Conservation (phyloP, 768 basidiomycete species). For the Russula foetens region DNA sequence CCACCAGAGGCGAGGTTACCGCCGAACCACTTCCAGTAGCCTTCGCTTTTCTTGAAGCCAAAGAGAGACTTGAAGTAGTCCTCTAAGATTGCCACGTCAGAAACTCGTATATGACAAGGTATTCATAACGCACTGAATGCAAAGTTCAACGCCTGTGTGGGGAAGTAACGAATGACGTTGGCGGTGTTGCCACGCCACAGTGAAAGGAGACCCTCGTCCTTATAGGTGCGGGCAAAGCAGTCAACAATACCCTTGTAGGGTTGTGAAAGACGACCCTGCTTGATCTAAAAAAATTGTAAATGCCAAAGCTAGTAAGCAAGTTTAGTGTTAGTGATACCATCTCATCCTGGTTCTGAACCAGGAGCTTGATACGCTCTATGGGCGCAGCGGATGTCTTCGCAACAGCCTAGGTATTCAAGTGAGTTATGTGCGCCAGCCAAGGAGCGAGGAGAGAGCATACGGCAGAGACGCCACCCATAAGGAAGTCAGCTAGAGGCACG, state of each 20-base stretch:
- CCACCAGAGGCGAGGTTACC: slow-evolving; percentile 98
- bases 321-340: slow-evolving; percentile 54
- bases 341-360: slow-evolving; percentile 99
- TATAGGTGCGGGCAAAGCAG: slow-evolving; percentile 88
- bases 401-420: slow-evolving; percentile 58
- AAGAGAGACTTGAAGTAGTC: slow-evolving; percentile 99
- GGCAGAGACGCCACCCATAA: slow-evolving; percentile 95
- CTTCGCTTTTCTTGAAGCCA: slow-evolving; percentile 96
- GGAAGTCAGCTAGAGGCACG: slow-evolving; percentile 63
- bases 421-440: neutral
- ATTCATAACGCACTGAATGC: slow-evolving; percentile 80
- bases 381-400: slow-evolving; percentile 99
- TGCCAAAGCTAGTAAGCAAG: neutral
- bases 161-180: slow-evolving; percentile 99
- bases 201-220: slow-evolving; percentile 89
- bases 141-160: slow-evolving; percentile 98
- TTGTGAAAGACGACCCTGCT: slow-evolving; percentile 93
- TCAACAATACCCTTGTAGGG: slow-evolving; percentile 97
- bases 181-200: slow-evolving; percentile 99
- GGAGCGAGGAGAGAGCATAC: slow-evolving; percentile 36
- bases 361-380: slow-evolving; percentile 99
- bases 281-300: slow-evolving; percentile 54
- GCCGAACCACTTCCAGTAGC: slow-evolving; percentile 98
- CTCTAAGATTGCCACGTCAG: slow-evolving; percentile 45
- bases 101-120: neutral